These are phyloP conservation scores for Colletotrichum graminicola DNA, from an alignment of 2,329 filamentous ascomycete species.

Conservation along the genomic window DNA sequence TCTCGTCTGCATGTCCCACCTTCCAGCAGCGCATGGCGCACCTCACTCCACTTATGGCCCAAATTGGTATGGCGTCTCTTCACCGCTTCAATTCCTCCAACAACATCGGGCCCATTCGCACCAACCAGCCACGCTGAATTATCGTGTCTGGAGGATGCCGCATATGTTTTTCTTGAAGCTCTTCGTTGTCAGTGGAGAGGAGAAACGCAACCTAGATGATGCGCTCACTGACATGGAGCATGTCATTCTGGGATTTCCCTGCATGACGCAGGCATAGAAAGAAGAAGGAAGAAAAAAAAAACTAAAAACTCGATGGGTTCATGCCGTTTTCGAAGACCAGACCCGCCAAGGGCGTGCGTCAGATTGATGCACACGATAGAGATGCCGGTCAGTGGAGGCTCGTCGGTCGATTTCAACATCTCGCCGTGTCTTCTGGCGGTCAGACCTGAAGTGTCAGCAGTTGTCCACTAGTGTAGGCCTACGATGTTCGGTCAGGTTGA, in stretches of 20 bases:
- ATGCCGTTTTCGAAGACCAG: background rate
- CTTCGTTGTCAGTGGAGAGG: slow-evolving; percentile 1
- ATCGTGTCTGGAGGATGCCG: slow-evolving; percentile 9
- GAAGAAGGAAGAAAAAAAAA: background rate
- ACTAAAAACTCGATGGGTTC: background rate
- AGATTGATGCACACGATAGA: background rate
- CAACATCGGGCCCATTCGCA: slow-evolving; percentile 31
- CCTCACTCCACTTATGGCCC: slow-evolving; percentile 38
- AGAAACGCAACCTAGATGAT: background rate
- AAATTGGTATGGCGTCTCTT: slow-evolving; percentile 44
- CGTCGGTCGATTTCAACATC: slow-evolving; percentile 4
- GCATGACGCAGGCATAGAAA: slow-evolving; percentile 10
- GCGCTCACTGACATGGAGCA: slow-evolving; percentile 1
- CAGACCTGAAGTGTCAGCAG: slow-evolving; percentile 32
- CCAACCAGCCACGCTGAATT: slow-evolving; percentile 31
- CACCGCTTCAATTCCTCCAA: slow-evolving; percentile 44
- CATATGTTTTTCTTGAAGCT: slow-evolving; percentile 1
- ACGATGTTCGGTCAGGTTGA: slow-evolving; percentile 28
- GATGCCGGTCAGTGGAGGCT: slow-evolving; percentile 2
- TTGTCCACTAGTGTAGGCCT: background rate
- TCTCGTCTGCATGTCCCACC: slow-evolving; percentile 28
- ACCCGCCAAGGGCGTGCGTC: background rate
- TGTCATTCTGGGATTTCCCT: slow-evolving; percentile 13
- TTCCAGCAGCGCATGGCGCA: slow-evolving; percentile 32
- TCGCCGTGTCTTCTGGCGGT: slow-evolving; percentile 34